Percentiles rank a stretch among this genome's conserved stretches.
phyloP scores from a whole-genome alignment of 148 eudicot species.

The Bassia scoparia region DNA sequence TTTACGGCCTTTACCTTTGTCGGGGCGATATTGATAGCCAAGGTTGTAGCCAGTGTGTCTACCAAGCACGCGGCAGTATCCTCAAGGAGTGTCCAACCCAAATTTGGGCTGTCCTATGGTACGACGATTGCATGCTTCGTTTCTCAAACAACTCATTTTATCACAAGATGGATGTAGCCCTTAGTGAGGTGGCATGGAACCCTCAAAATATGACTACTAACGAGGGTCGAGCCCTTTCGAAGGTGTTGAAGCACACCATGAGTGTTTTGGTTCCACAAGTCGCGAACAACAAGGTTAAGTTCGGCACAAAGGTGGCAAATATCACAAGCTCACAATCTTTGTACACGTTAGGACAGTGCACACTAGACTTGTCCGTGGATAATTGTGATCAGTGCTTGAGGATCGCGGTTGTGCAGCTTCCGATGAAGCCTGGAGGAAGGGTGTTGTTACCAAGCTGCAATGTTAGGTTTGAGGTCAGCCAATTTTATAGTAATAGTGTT shows the following conservation, averaged over 20 bases:
- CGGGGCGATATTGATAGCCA: neutral
- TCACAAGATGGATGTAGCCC: neutral
- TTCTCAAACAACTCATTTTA: conserved; percentile 14
- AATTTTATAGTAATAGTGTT: conserved; percentile 1
- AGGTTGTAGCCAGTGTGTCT: conserved; percentile 16
- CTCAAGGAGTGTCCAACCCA: conserved; percentile 5
- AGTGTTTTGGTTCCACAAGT: neutral
- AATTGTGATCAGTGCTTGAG: conserved; percentile 18
- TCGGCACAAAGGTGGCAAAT: conserved; percentile 7
- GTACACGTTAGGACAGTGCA: conserved; percentile 22
- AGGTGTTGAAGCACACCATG: conserved; percentile 7
- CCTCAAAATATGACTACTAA: conserved; percentile 3
- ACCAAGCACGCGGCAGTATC: conserved; percentile 8
- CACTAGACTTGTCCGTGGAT: conserved; percentile 3
- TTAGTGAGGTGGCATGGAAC: neutral
- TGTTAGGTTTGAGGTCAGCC: conserved; percentile 22
- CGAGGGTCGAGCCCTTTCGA: neutral
- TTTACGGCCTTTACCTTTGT: conserved; percentile 21
- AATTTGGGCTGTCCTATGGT: conserved; percentile 13
- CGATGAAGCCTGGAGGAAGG: conserved; percentile 19
- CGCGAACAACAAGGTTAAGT: neutral
- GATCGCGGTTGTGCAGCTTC: conserved; percentile 4
- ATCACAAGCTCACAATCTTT: conserved; percentile 1
- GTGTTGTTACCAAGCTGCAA: conserved; percentile 28
- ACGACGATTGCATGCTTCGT: conserved; percentile 23